Evolutionary conservation across 2,329 filamentous ascomycete species (phyloP).

Genomic region (Ramichloridium luteum): DNA sequence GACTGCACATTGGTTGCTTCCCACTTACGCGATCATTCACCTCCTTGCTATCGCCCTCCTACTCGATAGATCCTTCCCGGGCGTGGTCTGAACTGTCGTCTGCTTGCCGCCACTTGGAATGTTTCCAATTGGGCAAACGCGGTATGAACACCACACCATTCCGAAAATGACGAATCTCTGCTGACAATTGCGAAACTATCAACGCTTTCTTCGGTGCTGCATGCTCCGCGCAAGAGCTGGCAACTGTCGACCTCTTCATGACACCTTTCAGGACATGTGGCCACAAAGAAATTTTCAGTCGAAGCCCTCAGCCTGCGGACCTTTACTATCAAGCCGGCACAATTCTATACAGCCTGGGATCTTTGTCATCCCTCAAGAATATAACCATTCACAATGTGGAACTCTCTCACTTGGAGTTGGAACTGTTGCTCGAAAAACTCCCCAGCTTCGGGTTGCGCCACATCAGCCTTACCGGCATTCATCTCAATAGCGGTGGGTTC

Average conservation of each 20-base stretch:
- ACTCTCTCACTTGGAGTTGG: not conserved
- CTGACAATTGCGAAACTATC: not conserved
- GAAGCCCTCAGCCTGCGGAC: not conserved
- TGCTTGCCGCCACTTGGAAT: not conserved
- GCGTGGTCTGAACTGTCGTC: not conserved
- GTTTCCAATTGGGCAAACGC: not conserved
- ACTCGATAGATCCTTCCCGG: not conserved
- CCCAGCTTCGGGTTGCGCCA: not conserved
- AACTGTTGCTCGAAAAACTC: not conserved
- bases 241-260: not conserved
- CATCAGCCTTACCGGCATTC: not conserved
- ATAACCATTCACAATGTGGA: not conserved
- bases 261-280: not conserved
- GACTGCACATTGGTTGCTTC: constrained; percentile 1
- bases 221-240: not conserved
- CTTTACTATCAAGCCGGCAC: not conserved
- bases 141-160: not conserved
- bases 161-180: not conserved
- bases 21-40: not conserved
- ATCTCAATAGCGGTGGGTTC: not conserved
- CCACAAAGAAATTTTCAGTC: not conserved
- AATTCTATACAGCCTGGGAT: not conserved
- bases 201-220: not conserved
- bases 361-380: not conserved
- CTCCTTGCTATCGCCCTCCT: not conserved